phyloP scores from a whole-genome alignment of 78 protist genomes.

The Emiliania huxleyi region DNA sequence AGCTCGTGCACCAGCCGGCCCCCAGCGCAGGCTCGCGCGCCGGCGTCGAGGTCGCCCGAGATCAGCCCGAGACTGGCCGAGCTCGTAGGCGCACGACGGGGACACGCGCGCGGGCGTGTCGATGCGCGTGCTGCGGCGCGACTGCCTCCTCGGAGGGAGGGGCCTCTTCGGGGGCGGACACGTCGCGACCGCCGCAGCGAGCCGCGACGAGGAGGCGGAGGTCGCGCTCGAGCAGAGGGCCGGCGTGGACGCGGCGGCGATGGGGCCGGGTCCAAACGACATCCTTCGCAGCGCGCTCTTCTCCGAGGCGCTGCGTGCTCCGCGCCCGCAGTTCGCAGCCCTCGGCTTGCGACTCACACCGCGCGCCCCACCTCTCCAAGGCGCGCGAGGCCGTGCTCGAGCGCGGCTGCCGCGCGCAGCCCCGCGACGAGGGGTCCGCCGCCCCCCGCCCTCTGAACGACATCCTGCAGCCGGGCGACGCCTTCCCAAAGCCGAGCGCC shows the following conservation, averaged over 20 bases:
- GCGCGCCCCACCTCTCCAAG: background rate
- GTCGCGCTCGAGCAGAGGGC: background rate
- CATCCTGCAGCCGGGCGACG: background rate
- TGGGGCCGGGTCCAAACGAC: too few relatives aligned
- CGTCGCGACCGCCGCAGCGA: background rate
- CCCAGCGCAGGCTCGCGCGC: too few relatives aligned
- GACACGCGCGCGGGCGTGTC: background rate
- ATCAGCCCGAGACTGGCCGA: too few relatives aligned
- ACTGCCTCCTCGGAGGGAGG: background rate
- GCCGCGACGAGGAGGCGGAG: background rate
- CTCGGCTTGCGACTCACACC: background rate
- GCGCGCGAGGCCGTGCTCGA: background rate
- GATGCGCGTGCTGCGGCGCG: background rate
- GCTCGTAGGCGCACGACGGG: background rate
- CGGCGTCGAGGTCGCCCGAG: too few relatives aligned
- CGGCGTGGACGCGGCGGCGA: background rate
- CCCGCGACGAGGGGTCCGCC: background rate
- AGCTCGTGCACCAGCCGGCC: background rate
- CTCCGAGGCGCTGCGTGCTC: too few relatives aligned
- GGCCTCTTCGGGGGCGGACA: background rate
- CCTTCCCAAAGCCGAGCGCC: background rate
- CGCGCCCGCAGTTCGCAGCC: too few relatives aligned
- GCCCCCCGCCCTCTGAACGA: background rate
- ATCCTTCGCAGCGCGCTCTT: too few relatives aligned
- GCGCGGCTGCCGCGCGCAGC: background rate